phyloP scores from a whole-genome alignment of 78 protist species.

The Goniomonas avonlea region DNA sequence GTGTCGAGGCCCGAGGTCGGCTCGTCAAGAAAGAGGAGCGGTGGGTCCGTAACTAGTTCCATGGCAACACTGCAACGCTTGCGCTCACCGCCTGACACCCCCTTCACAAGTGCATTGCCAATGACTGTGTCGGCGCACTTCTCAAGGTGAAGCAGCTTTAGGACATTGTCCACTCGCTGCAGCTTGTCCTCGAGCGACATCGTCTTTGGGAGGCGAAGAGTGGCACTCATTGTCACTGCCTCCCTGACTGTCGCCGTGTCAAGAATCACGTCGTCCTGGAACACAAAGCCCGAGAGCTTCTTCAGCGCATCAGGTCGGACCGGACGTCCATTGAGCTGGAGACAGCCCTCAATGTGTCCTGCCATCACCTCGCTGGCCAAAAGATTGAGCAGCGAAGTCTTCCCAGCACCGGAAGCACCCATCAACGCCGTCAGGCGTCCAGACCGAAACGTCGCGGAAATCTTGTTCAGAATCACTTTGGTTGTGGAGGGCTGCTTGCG shows the following conservation, averaged over 20 bases:
- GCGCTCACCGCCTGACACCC: constrained; percentile 50
- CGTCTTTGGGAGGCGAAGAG: not conserved
- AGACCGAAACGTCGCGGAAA: too few species aligned
- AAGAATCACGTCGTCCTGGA: not conserved
- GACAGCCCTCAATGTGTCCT: too few species aligned
- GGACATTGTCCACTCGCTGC: not conserved
- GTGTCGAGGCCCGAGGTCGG: constrained; percentile 15
- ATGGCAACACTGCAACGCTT: constrained; percentile 27
- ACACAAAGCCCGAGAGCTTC: too few species aligned
- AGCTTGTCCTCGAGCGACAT: not conserved
- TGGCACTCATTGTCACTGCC: not conserved
- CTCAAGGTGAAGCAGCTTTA: not conserved
- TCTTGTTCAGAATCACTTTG: too few species aligned
- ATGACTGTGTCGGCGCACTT: not conserved
- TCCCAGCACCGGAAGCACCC: constrained; percentile 1
- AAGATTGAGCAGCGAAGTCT: constrained; percentile 3
- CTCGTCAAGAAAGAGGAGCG: constrained; percentile 68
- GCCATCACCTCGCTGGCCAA: too few species aligned
- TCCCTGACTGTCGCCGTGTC: constrained; percentile 15
- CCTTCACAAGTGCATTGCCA: constrained; percentile 3
- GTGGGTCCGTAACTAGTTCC: constrained; percentile 34
- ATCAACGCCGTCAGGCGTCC: not conserved
- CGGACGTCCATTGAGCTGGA: too few species aligned
- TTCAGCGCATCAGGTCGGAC: too few species aligned
- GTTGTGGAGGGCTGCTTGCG: too few species aligned